Evolutionary conservation across 495 filamentous ascomycete species (phyloP).

Genomic region (Podospora bellae-mahoneyi): DNA sequence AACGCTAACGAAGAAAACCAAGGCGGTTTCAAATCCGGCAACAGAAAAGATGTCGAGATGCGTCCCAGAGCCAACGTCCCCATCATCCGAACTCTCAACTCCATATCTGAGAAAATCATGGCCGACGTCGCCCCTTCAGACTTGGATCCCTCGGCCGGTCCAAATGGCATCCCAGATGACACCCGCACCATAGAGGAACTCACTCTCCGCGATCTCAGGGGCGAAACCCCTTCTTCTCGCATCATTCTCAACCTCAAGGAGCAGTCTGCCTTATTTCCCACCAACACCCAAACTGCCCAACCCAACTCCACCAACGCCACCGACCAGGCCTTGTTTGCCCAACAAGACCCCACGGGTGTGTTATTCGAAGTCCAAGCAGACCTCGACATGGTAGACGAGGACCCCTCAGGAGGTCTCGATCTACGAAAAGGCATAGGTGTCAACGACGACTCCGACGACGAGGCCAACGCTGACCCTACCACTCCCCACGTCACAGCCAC

Average conservation of each 20-base stretch:
- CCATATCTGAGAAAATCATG: slow-evolving; percentile 84
- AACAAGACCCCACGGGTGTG: slow-evolving; percentile 65
- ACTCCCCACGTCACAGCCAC: slow-evolving; percentile 53
- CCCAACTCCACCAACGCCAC: slow-evolving; percentile 13
- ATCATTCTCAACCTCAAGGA: slow-evolving; percentile 85
- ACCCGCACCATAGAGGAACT: slow-evolving; percentile 72
- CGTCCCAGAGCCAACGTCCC: slow-evolving; percentile 54
- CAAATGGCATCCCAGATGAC: slow-evolving; percentile 44
- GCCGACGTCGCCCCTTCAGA: slow-evolving; percentile 78
- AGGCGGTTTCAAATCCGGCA: slow-evolving; percentile 63
- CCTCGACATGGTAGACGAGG: slow-evolving; percentile 49
- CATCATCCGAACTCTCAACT: slow-evolving; percentile 83
- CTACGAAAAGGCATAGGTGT: slow-evolving; percentile 59
- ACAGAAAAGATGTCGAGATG: slow-evolving; percentile 85
- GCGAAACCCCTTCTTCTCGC: slow-evolving; percentile 64
- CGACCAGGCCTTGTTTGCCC: slow-evolving; percentile 50
- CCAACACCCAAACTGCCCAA: slow-evolving; percentile 28
- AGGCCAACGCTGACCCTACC: slow-evolving; percentile 55
- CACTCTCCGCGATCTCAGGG: slow-evolving; percentile 76
- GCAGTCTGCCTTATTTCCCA: slow-evolving; percentile 72
- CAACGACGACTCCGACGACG: slow-evolving; percentile 64
- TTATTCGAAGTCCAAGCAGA: slow-evolving; percentile 61
- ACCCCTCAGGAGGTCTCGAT: slow-evolving; percentile 49
- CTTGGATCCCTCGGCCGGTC: slow-evolving; percentile 42
- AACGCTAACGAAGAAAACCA: slow-evolving; percentile 93